Conservation (phyloP, 2,329 filamentous ascomycete genomes). For the Epichloe bromicola region DNA sequence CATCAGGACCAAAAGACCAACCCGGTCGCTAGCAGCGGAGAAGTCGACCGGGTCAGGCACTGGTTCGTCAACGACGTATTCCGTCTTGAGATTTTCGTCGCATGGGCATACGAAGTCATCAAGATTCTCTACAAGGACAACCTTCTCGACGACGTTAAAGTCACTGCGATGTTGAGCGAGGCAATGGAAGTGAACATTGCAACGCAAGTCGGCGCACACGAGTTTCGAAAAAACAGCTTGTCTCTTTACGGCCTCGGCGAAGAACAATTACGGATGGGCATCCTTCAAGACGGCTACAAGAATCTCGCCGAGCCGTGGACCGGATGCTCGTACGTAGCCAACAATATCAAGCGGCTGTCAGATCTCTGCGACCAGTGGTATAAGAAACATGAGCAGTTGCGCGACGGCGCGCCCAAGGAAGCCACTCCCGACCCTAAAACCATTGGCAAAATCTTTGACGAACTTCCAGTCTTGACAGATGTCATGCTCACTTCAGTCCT, state of each 20-base stretch:
- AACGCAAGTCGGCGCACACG: slow-evolving; percentile 39
- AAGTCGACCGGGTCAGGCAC: slow-evolving; percentile 67
- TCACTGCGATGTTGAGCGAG: slow-evolving; percentile 50
- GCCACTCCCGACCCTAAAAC: slow-evolving; percentile 25
- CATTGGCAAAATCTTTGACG: slow-evolving; percentile 32
- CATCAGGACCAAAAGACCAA: slow-evolving; percentile 63
- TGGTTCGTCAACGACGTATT: slow-evolving; percentile 74
- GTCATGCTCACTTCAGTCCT: slow-evolving; percentile 40
- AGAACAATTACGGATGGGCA: slow-evolving; percentile 52
- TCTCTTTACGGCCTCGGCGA: slow-evolving; percentile 58
- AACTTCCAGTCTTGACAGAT: slow-evolving; percentile 39
- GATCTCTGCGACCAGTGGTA: slow-evolving; percentile 46
- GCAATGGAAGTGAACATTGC: slow-evolving; percentile 54
- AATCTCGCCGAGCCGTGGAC: slow-evolving; percentile 78
- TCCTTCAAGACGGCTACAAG: slow-evolving; percentile 50
- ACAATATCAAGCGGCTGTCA: slow-evolving; percentile 46
- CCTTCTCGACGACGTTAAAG: slow-evolving; percentile 38
- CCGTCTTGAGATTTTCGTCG: slow-evolving; percentile 60
- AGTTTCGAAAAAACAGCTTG: slow-evolving; percentile 60
- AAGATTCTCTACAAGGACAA: slow-evolving; percentile 56
- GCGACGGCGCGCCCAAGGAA: slow-evolving; percentile 18
- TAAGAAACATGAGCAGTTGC: slow-evolving; percentile 27
- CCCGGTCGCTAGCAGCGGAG: slow-evolving; percentile 48
- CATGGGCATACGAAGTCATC: slow-evolving; percentile 67
- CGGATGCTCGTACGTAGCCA: slow-evolving; percentile 49